Conservation (phyloP, 768 basidiomycete genomes). For the Leccinum broughii region DNA sequence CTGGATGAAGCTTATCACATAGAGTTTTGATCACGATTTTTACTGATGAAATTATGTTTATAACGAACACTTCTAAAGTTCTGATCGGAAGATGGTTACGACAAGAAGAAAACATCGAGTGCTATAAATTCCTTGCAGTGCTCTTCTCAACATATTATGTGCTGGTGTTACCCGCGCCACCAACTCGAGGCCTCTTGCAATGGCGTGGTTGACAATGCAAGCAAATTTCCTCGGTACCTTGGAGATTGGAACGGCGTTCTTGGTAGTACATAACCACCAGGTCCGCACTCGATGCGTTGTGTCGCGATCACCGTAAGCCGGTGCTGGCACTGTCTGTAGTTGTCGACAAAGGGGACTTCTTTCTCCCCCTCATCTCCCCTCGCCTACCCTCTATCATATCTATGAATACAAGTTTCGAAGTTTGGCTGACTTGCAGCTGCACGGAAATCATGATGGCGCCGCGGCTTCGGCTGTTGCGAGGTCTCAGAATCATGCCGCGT, state of each 20-base stretch:
- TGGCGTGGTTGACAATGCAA: constrained; percentile 3
- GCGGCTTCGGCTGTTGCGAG: constrained; percentile 12
- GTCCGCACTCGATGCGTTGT: neutral
- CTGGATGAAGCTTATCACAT: constrained; percentile 6
- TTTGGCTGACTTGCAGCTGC: neutral
- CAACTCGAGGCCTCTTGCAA: neutral
- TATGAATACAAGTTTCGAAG: neutral
- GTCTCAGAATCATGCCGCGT: constrained; percentile 4
- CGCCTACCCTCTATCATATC: neutral
- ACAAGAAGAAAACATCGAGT: neutral
- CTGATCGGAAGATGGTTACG: neutral
- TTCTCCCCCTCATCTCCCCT: neutral
- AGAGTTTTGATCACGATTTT: neutral
- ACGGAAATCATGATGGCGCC: neutral
- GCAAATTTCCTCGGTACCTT: constrained; percentile 10
- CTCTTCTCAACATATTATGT: neutral
- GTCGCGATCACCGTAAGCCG: neutral
- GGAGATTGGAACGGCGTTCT: neutral
- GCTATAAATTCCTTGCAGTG: neutral
- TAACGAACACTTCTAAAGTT: neutral
- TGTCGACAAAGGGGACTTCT: constrained; percentile 1
- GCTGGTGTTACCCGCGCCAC: constrained; percentile 2
- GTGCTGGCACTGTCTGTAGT: neutral
- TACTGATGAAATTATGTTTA: neutral
- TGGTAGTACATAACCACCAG: neutral